phyloP scores from a whole-genome alignment of 768 basidiomycete genomes.

The Podaxis pistillaris region DNA sequence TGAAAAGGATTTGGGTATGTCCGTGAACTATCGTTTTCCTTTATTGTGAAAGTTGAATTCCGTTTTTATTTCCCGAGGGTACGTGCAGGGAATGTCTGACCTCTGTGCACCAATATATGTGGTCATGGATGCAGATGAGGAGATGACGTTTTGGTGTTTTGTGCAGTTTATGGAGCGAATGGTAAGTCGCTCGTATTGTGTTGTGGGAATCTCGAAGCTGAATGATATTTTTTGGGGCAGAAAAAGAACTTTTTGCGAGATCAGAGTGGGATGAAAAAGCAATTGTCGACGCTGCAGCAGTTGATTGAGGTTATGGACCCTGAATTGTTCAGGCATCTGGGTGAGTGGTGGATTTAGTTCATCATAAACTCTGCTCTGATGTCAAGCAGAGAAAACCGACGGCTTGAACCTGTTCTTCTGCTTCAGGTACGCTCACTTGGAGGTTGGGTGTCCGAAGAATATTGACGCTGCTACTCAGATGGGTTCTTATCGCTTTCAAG shows the following conservation, averaged over 20 bases:
- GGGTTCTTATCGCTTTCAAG: conserved; percentile 93
- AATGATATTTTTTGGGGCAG: conserved; percentile 36
- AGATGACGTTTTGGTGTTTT: conserved; percentile 95
- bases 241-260: conserved; percentile 94
- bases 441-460: neutral
- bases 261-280: conserved; percentile 97
- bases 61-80: conserved; percentile 47
- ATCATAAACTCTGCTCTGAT: neutral
- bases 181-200: conserved; percentile 46
- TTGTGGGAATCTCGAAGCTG: conserved; percentile 10
- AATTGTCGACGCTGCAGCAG: conserved; percentile 85
- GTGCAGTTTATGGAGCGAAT: conserved; percentile 93
- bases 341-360: conserved; percentile 32
- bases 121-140: conserved; percentile 85
- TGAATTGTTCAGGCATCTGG: conserved; percentile 88
- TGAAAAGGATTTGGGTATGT: conserved; percentile 82
- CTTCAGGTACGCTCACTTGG: conserved; percentile 67
- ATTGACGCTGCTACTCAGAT: conserved; percentile 41
- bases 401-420: conserved; percentile 96
- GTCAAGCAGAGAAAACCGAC: conserved; percentile 70
- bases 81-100: conserved; percentile 99
- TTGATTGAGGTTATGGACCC: conserved; percentile 94
- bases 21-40: conserved; percentile 12
- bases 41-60: conserved; percentile 1
- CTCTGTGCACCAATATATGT: conserved; percentile 92